Evolutionary conservation across 1,284 basidiomycete genomes (phyloP), one percentile per base, ranked within the genome.

Genomic region (Boletus mariae): DNA sequence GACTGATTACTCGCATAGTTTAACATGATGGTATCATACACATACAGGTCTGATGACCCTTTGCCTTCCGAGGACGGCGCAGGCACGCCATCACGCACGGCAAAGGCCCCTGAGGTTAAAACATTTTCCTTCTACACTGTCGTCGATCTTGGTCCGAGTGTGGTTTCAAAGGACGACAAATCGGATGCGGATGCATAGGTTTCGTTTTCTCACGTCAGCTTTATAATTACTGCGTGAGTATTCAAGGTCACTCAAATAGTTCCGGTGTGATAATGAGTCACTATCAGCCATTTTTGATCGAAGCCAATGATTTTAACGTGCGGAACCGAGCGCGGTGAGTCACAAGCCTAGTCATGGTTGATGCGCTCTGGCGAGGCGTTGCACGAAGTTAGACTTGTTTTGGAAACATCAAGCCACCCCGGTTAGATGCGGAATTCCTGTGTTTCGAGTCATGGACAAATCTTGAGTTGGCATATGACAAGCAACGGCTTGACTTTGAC

Each of bases 11-110:
- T 9, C 15, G 8, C 12, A 11, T 65, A 96, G 93, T 93, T 94
- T 68, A 94, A 94, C 63, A 87, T 96, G 82, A 79, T 94, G 55
- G 86, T 97, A 1, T 85, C 91, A 5, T 97, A 93, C 68, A 95
- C 92, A 0, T 97, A 98, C 69, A 83, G 89, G 34, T 89, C 90
- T 0, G 94, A 96, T 63, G 94, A 95, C 54, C 78, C 85, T 1
- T 75, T 80, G 4, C 78, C 80, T 6, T 82, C 83, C 8, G 84
- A 85, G 49, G 78, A 80, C 59, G 80, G 80, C 35, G 72, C 67
- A 31, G 76, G 73, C 17, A 80, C 79, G 13, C 73, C 77, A 15
- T 80, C 79, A 41, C 70, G 71, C 17, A 60, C 73, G 32, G 61
- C 70, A 40, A 78, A 79, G 56, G 69, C 70, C 1, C 79, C 83